Evolutionary conservation across 257 asterid species (phyloP), one percentile per base, ranked within the genome.

Genomic region (Avicennia marina): DNA sequence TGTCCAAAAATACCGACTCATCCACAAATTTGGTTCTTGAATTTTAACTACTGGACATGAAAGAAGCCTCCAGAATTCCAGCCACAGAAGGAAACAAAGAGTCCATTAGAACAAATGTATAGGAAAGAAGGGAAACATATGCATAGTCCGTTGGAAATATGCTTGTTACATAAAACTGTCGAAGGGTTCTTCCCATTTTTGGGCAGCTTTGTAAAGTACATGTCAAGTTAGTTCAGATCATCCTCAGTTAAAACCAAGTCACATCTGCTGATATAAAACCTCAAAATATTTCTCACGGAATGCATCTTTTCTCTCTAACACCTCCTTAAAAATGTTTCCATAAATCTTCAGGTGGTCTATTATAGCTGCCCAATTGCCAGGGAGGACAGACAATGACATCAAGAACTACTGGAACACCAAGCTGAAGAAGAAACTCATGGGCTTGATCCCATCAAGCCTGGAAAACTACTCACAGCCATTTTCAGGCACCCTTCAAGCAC

Each of bases 381-480:
- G 96, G 33, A 78, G 96, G 55, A 87, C 96, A 3, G 96, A 87
- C 49, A 87, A 87, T 12, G 96, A 87, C 54, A 87, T 87, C 69
- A 87, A 87, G 77, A 87, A 87, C 65, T 84, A 87, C 44, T 87
- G 96, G 96, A 87, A 87, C 75, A 87, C 96, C 0, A 87, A 87
- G 66, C 82, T 87, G 6, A 87, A 87, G 90, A 87, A 79, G 75
- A 87, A 87, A 34, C 84, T 84, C 46, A 31, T 81, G 54, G 83
- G 81, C 2, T 33, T 70, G 34, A 51, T 34, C 13, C 69, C 82
- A 13, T 38, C 74, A 56, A 69, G 44, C 45, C 87, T 67, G 7
- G 54, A 68, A 20, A 85, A 63, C 44, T 51, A 53, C 25, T 31
- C 58, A 21, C 33, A 69, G 7, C 58, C 72, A 25, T 78, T 63